These are phyloP conservation scores for Physcomitrellopsis africana DNA, from an alignment of 225 moss, liverwort and hornwort species.

Conservation along the genomic window DNA sequence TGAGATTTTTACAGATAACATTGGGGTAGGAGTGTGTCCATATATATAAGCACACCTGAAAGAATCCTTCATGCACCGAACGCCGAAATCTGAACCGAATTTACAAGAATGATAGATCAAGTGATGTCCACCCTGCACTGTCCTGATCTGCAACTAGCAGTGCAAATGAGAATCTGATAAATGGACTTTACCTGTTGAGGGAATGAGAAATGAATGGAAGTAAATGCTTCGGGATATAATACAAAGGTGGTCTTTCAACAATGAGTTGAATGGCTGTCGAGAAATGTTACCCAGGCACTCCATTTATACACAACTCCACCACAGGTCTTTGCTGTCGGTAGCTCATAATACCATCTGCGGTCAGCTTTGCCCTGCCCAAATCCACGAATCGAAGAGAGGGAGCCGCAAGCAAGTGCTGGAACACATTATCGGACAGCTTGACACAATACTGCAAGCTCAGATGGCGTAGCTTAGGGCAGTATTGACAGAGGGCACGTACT, in stretches of 20 bases:
- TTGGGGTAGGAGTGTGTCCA: background rate
- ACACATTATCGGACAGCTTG: slow-evolving; percentile 77
- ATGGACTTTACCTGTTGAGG: background rate
- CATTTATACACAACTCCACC: slow-evolving; percentile 68
- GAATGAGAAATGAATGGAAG: slow-evolving; percentile 25
- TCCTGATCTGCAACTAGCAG: background rate
- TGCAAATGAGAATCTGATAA: slow-evolving; percentile 21
- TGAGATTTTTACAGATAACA: no score
- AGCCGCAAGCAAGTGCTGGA: slow-evolving; percentile 72
- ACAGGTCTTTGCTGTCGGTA: slow-evolving; percentile 53
- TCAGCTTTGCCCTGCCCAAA: slow-evolving; percentile 66
- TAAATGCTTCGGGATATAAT: slow-evolving; percentile 25
- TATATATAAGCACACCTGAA: background rate
- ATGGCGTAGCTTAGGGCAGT: slow-evolving; percentile 64
- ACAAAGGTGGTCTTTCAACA: slow-evolving; percentile 26
- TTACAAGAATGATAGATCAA: slow-evolving; percentile 24
- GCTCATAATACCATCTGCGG: slow-evolving; percentile 37
- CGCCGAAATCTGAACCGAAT: slow-evolving; percentile 1
- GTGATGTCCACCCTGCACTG: background rate
- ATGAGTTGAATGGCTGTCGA: background rate
- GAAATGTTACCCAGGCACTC: slow-evolving; percentile 31
- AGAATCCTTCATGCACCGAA: background rate
- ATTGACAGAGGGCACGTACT: slow-evolving; percentile 72
- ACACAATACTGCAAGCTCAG: slow-evolving; percentile 71
- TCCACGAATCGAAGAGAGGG: slow-evolving; percentile 70